Evolutionary conservation across 2,329 filamentous ascomycete species (phyloP).

Genomic region (Xylariaceae sp.): DNA sequence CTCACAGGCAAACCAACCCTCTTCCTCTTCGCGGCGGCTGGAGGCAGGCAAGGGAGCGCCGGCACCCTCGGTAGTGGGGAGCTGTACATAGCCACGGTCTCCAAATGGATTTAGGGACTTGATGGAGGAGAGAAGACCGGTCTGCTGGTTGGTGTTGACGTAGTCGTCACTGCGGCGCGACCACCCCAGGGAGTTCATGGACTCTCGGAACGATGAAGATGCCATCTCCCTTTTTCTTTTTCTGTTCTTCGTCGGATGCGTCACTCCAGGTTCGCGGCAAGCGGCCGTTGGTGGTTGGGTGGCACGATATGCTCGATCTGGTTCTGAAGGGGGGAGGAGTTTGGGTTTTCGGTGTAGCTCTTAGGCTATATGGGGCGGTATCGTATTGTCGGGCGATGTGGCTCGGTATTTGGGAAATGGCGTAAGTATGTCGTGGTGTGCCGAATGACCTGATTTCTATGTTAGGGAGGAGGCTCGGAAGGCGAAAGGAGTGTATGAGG

Average conservation of each 20-base stretch:
- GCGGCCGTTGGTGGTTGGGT: conserved; percentile 11
- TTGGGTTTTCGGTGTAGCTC: conserved; percentile 9
- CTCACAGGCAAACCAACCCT: conserved; percentile 94
- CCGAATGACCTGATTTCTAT: conserved; percentile 21
- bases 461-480: conserved; percentile 9
- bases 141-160: conserved; percentile 66
- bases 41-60: conserved; percentile 84
- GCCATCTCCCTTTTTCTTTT: too few relatives aligned
- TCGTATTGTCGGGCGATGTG: conserved; percentile 4
- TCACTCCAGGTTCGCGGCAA: too few relatives aligned
- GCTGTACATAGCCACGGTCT: conserved; percentile 79
- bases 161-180: conserved; percentile 74
- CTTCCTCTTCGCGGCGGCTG: conserved; percentile 85
- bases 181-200: conserved; percentile 93
- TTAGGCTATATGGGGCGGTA: conserved; percentile 13
- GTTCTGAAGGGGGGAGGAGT: conserved; percentile 9
- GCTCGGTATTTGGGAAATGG: conserved; percentile 1
- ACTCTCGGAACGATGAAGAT: conserved; percentile 84
- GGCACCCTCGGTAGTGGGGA: conserved; percentile 78
- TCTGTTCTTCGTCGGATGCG: too few relatives aligned
- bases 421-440: conserved; percentile 8
- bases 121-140: conserved; percentile 74
- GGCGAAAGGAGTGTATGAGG: too few relatives aligned
- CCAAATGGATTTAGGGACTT: conserved; percentile 86
- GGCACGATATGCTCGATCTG: conserved; percentile 11